A percentile compares a stretch with the other conserved stretches of the same genome.
These are phyloP conservation scores for Alternaria longipes DNA, from an alignment of 2,329 filamentous ascomycete species.

Conservation along the genomic window DNA sequence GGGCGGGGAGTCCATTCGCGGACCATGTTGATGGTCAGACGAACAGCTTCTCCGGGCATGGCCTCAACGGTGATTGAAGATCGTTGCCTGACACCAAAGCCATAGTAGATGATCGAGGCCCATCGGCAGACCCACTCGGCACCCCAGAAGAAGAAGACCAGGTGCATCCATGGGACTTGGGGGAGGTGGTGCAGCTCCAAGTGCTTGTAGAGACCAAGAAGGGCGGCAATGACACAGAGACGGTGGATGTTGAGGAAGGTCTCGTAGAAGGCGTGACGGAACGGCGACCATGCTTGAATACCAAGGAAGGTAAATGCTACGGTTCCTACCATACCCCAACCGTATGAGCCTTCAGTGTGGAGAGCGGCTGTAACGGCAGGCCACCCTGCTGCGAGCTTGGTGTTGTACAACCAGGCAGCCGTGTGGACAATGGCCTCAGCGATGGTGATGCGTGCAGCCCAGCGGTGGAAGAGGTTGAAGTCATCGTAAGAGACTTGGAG, in stretches of 20 bases:
- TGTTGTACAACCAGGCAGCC: conserved; percentile 76
- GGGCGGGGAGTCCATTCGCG: conserved; percentile 63
- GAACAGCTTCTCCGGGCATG: conserved; percentile 67
- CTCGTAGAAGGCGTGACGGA: conserved; percentile 96
- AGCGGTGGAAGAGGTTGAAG: conserved; percentile 89
- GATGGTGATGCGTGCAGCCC: conserved; percentile 79
- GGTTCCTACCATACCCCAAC: conserved; percentile 68
- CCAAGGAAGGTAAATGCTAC: conserved; percentile 71
- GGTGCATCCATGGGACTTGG: conserved; percentile 78
- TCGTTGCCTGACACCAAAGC: conserved; percentile 59
- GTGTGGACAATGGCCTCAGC: conserved; percentile 76
- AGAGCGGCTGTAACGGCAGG: conserved; percentile 65
- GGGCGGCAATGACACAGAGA: conserved; percentile 71
- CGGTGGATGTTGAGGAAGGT: conserved; percentile 92
- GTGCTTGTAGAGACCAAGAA: conserved; percentile 82
- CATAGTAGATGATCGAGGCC: conserved; percentile 62
- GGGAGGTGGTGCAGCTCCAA: conserved; percentile 72
- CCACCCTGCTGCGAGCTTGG: conserved; percentile 67
- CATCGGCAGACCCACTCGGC: conserved; percentile 66
- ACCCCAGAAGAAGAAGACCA: conserved; percentile 79
- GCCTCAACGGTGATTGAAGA: conserved; percentile 67
- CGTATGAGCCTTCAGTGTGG: conserved; percentile 68
- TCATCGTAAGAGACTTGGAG: conserved; percentile 94
- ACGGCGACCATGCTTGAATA: conserved; percentile 75
- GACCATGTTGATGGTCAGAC: conserved; percentile 68